Base-by-base conservation (phyloP, 192 early-diverging fungal genomes). In the Entophlyctis helioformis region DNA sequence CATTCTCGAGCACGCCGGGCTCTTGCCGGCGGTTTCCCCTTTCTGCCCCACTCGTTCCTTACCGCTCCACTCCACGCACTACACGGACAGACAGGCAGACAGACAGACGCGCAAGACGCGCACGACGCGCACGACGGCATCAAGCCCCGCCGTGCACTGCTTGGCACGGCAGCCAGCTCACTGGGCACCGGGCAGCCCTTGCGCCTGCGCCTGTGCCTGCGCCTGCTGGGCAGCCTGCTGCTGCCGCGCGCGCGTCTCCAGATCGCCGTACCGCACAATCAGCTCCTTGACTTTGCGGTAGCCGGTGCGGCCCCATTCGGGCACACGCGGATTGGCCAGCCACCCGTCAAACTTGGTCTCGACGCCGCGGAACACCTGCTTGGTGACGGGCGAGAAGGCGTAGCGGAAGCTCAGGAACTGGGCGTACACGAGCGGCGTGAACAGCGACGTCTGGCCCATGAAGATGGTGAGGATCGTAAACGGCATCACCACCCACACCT, bases 341-440 rank as follows among this genome's bases (percentile, higher is more conserved):
- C 50, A 3, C n/a, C 39, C 51, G 38, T 64, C 62, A 34, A 51
- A 15, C 11, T 29, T 8, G 12, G 28, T 16, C 29, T 47, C 16
- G 20, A 48, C 23, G 5, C 50, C 56, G n/a, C 11, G 29, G 28
- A 50, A 49, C 1, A 53, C 62, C 28, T 53, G 42, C 44, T 50
- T 54, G n/a, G 62, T 56, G 50, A 63, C 71, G 24, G 71, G 44
- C 25, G 68, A 75, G 36, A 83, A 69, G 59, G 76, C 64, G 55
- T 72, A 83, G 21, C 86, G 60, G 67, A 86, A 82, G 20, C 74
- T 67, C 50, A 89, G 58, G 57, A 86, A 86, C 48, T 83, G 76
- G 29, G 59, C 63, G 46, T 74, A 86, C 11, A 85, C 42, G 24
- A 89, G 42, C 31, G 66, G 64, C 13, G 67, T 70, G 46, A 76